These are phyloP conservation scores for Cordyceps militaris DNA, from an alignment of 2,329 filamentous ascomycete species.

Conservation along the genomic window DNA sequence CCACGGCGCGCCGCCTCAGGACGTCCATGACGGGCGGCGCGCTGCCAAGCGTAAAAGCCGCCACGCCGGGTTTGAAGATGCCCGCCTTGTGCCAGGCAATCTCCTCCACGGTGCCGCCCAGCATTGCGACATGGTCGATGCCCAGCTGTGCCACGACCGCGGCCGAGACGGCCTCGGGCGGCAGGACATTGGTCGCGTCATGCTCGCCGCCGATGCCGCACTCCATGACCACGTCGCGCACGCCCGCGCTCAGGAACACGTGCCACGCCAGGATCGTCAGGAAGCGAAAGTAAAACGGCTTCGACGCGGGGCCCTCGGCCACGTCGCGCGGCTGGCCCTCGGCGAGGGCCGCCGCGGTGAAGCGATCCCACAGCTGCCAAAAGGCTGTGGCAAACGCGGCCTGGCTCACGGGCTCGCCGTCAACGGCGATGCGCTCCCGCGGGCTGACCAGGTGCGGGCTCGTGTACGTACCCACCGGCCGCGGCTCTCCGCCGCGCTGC, in stretches of 20 bases:
- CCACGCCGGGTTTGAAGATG: constrained; percentile 62
- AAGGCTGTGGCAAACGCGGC: constrained; percentile 68
- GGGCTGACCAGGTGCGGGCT: constrained; percentile 80
- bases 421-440: constrained; percentile 76
- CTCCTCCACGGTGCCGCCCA: constrained; percentile 70
- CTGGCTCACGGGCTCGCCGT: constrained; percentile 63
- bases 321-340: constrained; percentile 32
- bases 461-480: constrained; percentile 66
- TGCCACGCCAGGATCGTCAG: constrained; percentile 85
- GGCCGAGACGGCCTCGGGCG: constrained; percentile 53
- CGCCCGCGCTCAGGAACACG: constrained; percentile 67
- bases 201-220: constrained; percentile 93
- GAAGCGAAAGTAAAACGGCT: constrained; percentile 90
- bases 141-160: constrained; percentile 73
- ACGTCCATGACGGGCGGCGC: constrained; percentile 38
- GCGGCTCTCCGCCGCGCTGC: not conserved
- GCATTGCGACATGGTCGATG: constrained; percentile 75
- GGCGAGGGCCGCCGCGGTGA: constrained; percentile 33
- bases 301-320: constrained; percentile 51
- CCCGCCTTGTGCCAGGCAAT: constrained; percentile 92
- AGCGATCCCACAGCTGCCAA: constrained; percentile 72
- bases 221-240: constrained; percentile 76
- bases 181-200: constrained; percentile 83
- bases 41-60: constrained; percentile 27
- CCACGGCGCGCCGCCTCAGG: constrained; percentile 49